Evolutionary conservation across 441 rosid genomes (phyloP).

Genomic region (Manihot esculenta): DNA sequence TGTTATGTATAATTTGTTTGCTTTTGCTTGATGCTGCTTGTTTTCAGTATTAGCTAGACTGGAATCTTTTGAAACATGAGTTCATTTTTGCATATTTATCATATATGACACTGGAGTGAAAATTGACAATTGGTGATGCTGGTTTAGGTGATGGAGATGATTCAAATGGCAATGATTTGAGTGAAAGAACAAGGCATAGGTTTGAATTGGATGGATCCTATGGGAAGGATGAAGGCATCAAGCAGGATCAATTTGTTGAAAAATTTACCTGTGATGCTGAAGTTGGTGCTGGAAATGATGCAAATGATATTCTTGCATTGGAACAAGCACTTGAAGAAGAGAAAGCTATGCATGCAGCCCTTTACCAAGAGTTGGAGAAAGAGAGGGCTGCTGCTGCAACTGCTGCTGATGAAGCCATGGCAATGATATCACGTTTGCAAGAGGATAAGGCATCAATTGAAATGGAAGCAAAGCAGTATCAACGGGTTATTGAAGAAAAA

Average conservation of each 20-base stretch:
- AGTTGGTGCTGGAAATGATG: slow-evolving; percentile 29
- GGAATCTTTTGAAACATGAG: background rate
- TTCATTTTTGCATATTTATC: background rate
- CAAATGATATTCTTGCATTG: slow-evolving; percentile 39
- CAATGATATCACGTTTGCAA: slow-evolving; percentile 73
- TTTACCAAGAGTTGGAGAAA: slow-evolving; percentile 70
- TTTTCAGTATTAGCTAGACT: background rate
- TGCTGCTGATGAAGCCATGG: slow-evolving; percentile 81
- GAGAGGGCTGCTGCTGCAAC: slow-evolving; percentile 85
- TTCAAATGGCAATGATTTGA: slow-evolving; percentile 27
- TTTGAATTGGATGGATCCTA: slow-evolving; percentile 28
- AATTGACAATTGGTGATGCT: slow-evolving; percentile 2
- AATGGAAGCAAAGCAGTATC: slow-evolving; percentile 81
- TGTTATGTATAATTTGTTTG: background rate
- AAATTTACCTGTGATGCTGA: slow-evolving; percentile 19
- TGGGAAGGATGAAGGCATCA: slow-evolving; percentile 24
- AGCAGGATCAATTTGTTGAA: slow-evolving; percentile 23
- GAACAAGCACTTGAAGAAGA: slow-evolving; percentile 49
- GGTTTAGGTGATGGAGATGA: slow-evolving; percentile 32
- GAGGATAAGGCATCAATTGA: slow-evolving; percentile 52
- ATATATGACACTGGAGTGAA: slow-evolving; percentile 10
- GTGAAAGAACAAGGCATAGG: slow-evolving; percentile 26
- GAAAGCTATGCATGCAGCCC: slow-evolving; percentile 35
- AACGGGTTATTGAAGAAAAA: slow-evolving; percentile 74
- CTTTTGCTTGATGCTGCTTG: background rate